Conservation (phyloP, 2,329 filamentous ascomycete genomes). For the Zopfia rhizophila region DNA sequence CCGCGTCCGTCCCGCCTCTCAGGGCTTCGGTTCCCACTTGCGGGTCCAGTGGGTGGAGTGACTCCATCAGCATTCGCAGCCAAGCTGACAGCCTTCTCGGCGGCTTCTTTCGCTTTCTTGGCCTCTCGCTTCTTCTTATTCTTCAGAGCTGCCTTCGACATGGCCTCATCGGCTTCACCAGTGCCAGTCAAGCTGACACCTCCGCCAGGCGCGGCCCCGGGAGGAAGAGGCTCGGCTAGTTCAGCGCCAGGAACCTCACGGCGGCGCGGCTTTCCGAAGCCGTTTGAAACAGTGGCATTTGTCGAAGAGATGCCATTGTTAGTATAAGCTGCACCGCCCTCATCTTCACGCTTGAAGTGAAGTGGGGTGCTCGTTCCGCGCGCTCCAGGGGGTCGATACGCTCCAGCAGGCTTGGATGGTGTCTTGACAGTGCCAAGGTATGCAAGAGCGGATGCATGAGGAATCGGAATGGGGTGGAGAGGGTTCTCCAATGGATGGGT, state of each 20-base stretch:
- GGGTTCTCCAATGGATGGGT: slow-evolving; percentile 74
- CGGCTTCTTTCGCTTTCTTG: slow-evolving; percentile 87
- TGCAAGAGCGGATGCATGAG: slow-evolving; percentile 83
- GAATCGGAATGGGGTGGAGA: slow-evolving; percentile 76
- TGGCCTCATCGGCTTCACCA: slow-evolving; percentile 73
- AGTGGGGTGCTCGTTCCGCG: slow-evolving; percentile 88
- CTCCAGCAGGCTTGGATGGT: slow-evolving; percentile 95
- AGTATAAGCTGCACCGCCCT: slow-evolving; percentile 89
- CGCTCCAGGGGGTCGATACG: slow-evolving; percentile 93
- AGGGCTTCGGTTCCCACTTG: slow-evolving; percentile 65
- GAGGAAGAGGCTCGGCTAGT: slow-evolving; percentile 69
- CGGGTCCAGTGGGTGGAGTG: slow-evolving; percentile 37
- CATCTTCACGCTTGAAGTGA: slow-evolving; percentile 97
- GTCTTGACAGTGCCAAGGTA: slow-evolving; percentile 91
- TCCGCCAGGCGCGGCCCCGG: slow-evolving; percentile 75
- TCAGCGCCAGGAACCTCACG: slow-evolving; percentile 91
- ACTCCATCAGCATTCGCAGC: slow-evolving; percentile 40
- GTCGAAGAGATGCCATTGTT: slow-evolving; percentile 79
- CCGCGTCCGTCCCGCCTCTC: slow-evolving; percentile 69
- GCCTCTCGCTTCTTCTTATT: slow-evolving; percentile 98
- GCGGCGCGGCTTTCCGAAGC: slow-evolving; percentile 79
- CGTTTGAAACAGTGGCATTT: slow-evolving; percentile 69
- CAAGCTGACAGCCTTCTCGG: slow-evolving; percentile 59
- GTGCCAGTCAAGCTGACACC: slow-evolving; percentile 74
- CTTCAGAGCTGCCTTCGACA: slow-evolving; percentile 88